phyloP scores from a whole-genome alignment of 1,139 yeast genomes.

The Candida sp. region DNA sequence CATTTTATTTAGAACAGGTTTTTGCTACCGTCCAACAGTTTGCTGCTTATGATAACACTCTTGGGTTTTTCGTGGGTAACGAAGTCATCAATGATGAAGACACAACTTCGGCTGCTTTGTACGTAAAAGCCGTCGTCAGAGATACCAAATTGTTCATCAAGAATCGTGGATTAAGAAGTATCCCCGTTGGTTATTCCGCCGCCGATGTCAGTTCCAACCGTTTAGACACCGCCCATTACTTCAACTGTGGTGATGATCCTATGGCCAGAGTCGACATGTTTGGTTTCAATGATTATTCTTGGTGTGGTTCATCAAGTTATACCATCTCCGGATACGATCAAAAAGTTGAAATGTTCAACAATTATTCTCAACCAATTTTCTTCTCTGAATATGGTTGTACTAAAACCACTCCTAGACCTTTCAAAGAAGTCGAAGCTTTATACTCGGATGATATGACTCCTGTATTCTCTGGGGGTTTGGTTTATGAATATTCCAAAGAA shows the following conservation, averaged over 20 bases:
- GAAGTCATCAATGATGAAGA: slow-evolving; percentile 75
- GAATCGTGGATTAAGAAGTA: slow-evolving; percentile 42
- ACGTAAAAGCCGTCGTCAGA: slow-evolving; percentile 59
- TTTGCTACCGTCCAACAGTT: slow-evolving; percentile 66
- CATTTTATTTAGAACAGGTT: slow-evolving; percentile 45
- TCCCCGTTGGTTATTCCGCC: slow-evolving; percentile 63
- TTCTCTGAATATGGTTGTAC: slow-evolving; percentile 60
- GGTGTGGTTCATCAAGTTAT: slow-evolving; percentile 59
- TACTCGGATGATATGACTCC: slow-evolving; percentile 63
- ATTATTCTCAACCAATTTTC: slow-evolving; percentile 51
- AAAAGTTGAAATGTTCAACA: slow-evolving; percentile 41
- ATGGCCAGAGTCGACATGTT: slow-evolving; percentile 57
- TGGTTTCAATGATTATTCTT: slow-evolving; percentile 62
- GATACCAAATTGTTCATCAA: slow-evolving; percentile 53
- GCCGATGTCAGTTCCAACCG: slow-evolving; percentile 55
- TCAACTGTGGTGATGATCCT: slow-evolving; percentile 59
- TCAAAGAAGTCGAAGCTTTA: slow-evolving; percentile 61
- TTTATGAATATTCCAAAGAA: slow-evolving; percentile 75
- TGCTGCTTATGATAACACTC: slow-evolving; percentile 68
- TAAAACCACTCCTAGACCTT: slow-evolving; percentile 45
- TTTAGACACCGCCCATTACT: slow-evolving; percentile 49
- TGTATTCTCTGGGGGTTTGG: slow-evolving; percentile 79
- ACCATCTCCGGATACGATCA: slow-evolving; percentile 46
- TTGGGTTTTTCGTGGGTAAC: slow-evolving; percentile 90
- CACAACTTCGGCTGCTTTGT: slow-evolving; percentile 58